Base-by-base conservation (phyloP, 352 stramenopile genomes). In the Phytophthora brassicae region DNA sequence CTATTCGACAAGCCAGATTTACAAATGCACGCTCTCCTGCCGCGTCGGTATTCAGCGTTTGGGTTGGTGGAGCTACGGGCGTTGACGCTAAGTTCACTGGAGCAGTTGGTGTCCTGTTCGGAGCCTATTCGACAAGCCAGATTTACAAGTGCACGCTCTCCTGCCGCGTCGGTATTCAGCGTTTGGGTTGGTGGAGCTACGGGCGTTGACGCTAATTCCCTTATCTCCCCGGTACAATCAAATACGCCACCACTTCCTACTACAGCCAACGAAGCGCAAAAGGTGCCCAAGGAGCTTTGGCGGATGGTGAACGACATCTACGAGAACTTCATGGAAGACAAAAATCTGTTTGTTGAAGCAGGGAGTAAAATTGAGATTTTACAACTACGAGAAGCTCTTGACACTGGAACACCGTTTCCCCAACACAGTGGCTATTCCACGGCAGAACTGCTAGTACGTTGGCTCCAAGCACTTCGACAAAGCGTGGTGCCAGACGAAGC, bases 261-360 rank as follows among this genome's bases (percentile, higher is more conserved):
- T 33, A 56, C 49, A 20, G 20, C 56, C 6, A 77, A 22, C 20
- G 61, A 59, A 42, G 39, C 68, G 29, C 83, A 92, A 24, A 88
- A 88, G 50, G 88, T 99, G 12, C 97, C 97, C 0, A 99, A 99
- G 69, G 97, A 99, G 68, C 72, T 99, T 12, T 99, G 96, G 96
- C 84, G 96, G 7, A 96, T 99, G 75, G 89, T 99, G 41, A 97
- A 99, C 74, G 95, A 96, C 35, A 88, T 99, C 19, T 97, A 96
- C 42, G 67, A 79, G 41, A 66, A 91, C 49, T 89, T 60, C 14
- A 81, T 95, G 71, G 62, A 84, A 28, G 76, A 90, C 26, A 89
- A 85, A 44, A 92, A 95, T 36, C 35, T 97, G 29, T 97, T 96
- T 53, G 73, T 94, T 7, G 86, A 95, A 48, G 64, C 77, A 0